Percentiles rank a stretch among this genome's conserved stretches.
These are phyloP conservation scores for Triangularia setosa DNA, from an alignment of 2,329 filamentous ascomycete genomes.

Conservation along the genomic window DNA sequence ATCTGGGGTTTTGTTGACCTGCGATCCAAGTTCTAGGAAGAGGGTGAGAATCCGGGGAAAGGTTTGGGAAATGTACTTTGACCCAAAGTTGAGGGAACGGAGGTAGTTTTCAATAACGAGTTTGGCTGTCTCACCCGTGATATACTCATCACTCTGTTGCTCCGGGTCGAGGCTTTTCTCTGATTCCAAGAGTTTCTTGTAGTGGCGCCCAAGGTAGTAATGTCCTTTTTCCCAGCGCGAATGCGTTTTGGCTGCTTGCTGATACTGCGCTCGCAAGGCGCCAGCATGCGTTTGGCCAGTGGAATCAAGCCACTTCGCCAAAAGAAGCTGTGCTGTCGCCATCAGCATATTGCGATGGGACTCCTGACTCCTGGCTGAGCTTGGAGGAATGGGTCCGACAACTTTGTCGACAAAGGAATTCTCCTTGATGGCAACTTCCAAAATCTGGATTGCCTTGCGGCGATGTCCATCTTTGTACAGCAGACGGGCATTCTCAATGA, in stretches of 20 bases:
- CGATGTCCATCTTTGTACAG: slow-evolving; percentile 92
- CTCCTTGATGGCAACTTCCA: slow-evolving; percentile 72
- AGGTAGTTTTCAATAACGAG: slow-evolving; percentile 93
- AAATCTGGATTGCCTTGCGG: slow-evolving; percentile 87
- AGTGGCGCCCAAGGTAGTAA: slow-evolving; percentile 94
- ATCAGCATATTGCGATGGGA: slow-evolving; percentile 57
- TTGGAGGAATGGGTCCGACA: slow-evolving; percentile 20
- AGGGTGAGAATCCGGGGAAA: slow-evolving; percentile 86
- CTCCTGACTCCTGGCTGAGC: slow-evolving; percentile 39
- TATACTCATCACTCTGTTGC: slow-evolving; percentile 71
- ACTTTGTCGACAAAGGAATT: slow-evolving; percentile 31
- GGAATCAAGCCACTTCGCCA: slow-evolving; percentile 94
- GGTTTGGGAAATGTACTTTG: slow-evolving; percentile 94
- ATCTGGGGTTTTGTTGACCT: slow-evolving; percentile 60
- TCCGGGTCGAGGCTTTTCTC: slow-evolving; percentile 73
- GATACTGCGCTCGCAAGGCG: slow-evolving; percentile 76
- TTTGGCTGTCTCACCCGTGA: slow-evolving; percentile 80
- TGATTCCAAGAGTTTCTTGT: slow-evolving; percentile 91
- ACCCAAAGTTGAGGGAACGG: slow-evolving; percentile 79
- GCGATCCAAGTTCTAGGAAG: slow-evolving; percentile 87
- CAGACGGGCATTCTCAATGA: slow-evolving; percentile 89
- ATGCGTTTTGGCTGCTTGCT: slow-evolving; percentile 68
- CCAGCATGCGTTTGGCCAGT: slow-evolving; percentile 89
- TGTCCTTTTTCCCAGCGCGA: slow-evolving; percentile 91
- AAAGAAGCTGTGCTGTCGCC: slow-evolving; percentile 77